Conservation (phyloP, 371 early-diverging fungal species). For the Nematocida homosporus region DNA sequence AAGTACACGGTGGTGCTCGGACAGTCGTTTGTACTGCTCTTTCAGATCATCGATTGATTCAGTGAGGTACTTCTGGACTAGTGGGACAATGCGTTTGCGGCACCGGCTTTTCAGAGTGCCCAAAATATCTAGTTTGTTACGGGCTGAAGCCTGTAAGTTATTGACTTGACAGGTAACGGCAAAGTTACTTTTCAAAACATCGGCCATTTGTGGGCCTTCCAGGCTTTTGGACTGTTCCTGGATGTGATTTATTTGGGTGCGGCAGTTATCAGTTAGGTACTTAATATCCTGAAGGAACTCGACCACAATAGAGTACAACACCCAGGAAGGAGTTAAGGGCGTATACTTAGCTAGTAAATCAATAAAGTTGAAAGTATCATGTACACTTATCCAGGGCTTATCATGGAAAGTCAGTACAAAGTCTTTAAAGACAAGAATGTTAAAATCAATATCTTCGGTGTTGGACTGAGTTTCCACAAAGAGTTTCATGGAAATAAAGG, state of each 20-base stretch:
- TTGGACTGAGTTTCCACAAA: constrained; percentile 37
- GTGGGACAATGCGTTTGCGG: constrained; percentile 35
- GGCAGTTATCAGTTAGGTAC: constrained; percentile 45
- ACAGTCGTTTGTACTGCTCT: constrained; percentile 37
- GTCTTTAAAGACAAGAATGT: constrained; percentile 65
- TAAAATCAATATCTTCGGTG: constrained; percentile 64
- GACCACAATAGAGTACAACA: constrained; percentile 64
- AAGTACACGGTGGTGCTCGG: constrained; percentile 55
- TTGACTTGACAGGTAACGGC: constrained; percentile 54
- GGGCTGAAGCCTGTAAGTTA: constrained; percentile 42
- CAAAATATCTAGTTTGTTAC: constrained; percentile 61
- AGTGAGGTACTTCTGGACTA: constrained; percentile 36
- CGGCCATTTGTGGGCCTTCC: constrained; percentile 42
- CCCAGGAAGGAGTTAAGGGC: constrained; percentile 62
- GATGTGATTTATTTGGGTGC: constrained; percentile 40
- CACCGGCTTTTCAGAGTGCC: constrained; percentile 42
- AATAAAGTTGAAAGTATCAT: constrained; percentile 65
- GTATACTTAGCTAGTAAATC: constrained; percentile 59
- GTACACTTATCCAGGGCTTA: constrained; percentile 64
- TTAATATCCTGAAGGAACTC: constrained; percentile 67
- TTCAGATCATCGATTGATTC: constrained; percentile 55
- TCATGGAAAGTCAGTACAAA: constrained; percentile 66
- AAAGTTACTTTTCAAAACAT: constrained; percentile 57
- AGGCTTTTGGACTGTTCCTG: constrained; percentile 49
- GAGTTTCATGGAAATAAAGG: constrained; percentile 62